Percentiles rank a stretch among this genome's conserved stretches.
Conservation (phyloP, 2,329 filamentous ascomycete genomes). For the Lasiodiplodia citricola region DNA sequence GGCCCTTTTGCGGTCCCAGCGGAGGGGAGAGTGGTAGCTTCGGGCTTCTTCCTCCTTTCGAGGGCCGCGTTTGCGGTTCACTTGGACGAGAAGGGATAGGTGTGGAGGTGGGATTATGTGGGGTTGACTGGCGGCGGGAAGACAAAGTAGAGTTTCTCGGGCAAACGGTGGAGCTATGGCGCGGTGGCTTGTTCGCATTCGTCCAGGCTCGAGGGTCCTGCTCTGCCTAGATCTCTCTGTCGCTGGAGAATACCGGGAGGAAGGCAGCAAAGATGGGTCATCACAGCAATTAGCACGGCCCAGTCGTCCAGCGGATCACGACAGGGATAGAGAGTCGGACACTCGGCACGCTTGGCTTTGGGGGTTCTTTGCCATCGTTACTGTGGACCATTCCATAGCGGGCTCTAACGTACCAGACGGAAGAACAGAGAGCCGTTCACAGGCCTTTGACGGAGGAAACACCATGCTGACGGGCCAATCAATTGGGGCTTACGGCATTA, state of each 20-base stretch:
- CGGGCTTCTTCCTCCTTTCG: not conserved
- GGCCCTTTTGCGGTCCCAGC: not conserved
- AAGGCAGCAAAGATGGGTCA: not conserved
- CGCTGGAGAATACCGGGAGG: constrained; percentile 1
- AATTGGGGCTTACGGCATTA: not conserved
- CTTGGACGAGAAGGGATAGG: constrained; percentile 5
- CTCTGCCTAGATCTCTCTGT: not conserved
- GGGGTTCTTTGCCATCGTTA: too few relatives aligned
- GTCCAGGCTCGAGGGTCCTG: not conserved
- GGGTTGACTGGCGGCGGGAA: not conserved
- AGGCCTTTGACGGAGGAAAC: not conserved
- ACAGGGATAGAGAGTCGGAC: not conserved
- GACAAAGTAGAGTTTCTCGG: constrained; percentile 5
- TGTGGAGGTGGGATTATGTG: not conserved
- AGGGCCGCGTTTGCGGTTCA: too few relatives aligned
- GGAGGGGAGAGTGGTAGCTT: not conserved
- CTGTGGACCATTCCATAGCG: not conserved
- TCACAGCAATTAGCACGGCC: not conserved
- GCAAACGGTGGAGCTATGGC: constrained; percentile 8
- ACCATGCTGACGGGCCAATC: not conserved
- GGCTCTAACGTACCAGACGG: not conserved
- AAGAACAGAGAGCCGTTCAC: not conserved
- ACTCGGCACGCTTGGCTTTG: not conserved
- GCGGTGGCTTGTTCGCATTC: constrained; percentile 3
- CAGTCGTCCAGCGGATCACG: not conserved